phyloP scores from a whole-genome alignment of 176 grass and related monocot species.

The bread wheat (Triticum aestivum) region IWGSC_CS_RefSeq_v2.1 NC_057813.1:635326637-635327136 shows the following conservation, averaged over 20 bases:
- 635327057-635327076: neutral
- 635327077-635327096: neutral
- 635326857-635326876: constrained; percentile 4
- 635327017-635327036: neutral
- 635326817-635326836: neutral
- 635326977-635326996: neutral
- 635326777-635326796: constrained; percentile 26
- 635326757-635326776: constrained; percentile 30
- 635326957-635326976: neutral
- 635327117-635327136: neutral
- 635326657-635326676: constrained; percentile 14
- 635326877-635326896: too few species aligned
- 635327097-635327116: neutral
- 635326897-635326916: constrained; percentile 5
- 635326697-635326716: constrained; percentile 11
- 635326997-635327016: neutral
- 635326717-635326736: neutral
- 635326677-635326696: neutral
- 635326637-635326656: neutral
- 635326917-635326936: neutral
- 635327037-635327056: neutral
- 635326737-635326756: neutral
- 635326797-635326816: constrained; percentile 14
- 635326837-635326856: neutral
- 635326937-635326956: neutral